Evolutionary conservation across 768 basidiomycete species (phyloP).

Genomic region (Guyanaporus albipodus): DNA sequence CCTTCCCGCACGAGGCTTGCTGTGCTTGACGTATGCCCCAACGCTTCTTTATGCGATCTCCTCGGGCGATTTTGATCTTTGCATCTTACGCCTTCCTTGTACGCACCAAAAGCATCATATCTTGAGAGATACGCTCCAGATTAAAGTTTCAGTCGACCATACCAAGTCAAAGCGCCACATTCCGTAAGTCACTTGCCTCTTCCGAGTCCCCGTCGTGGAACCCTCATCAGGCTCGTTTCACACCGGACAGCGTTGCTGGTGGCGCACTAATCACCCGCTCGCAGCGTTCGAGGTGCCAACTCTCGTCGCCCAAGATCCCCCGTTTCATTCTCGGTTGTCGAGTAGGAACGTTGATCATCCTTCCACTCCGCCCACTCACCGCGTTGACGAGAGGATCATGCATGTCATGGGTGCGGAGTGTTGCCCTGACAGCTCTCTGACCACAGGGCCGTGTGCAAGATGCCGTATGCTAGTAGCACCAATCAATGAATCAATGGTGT

Average conservation of each 20-base stretch:
- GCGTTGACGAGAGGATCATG: too few relatives aligned
- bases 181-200: slow-evolving; percentile 6
- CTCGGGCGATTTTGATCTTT: slow-evolving; percentile 16
- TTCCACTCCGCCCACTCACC: too few relatives aligned
- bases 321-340: background rate
- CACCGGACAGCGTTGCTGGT: background rate
- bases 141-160: slow-evolving; percentile 12
- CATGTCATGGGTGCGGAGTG: background rate
- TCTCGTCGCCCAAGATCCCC: background rate
- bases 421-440: background rate
- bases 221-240: background rate
- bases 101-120: slow-evolving; percentile 5
- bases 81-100: slow-evolving; percentile 3
- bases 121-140: slow-evolving; percentile 14
- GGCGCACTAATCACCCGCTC: background rate
- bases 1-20: background rate
- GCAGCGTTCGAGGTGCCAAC: slow-evolving; percentile 8
- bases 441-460: background rate
- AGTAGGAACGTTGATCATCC: background rate
- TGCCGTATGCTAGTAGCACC: background rate
- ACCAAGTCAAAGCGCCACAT: slow-evolving; percentile 8
- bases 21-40: slow-evolving; percentile 17
- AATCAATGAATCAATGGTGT: background rate
- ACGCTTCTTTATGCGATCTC: slow-evolving; percentile 14
- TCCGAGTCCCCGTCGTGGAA: background rate